Evolutionary conservation across 2,329 filamentous ascomycete species (phyloP).

Genomic region (Thielaviopsis ethacetica): DNA sequence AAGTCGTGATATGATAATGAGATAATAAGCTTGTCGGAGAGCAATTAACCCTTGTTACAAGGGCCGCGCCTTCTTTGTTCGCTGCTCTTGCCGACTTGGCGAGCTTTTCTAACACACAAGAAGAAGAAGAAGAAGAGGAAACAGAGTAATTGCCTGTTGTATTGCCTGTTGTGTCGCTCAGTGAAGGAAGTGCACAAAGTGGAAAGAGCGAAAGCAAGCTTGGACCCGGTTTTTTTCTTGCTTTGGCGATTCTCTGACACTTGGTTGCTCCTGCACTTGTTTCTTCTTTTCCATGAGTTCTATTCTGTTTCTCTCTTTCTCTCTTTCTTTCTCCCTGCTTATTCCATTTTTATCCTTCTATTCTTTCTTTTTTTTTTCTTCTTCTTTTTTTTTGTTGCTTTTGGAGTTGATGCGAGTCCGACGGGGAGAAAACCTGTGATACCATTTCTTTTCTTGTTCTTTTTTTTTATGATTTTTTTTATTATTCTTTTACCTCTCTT

Average conservation of each 20-base stretch:
- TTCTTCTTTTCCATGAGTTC: conserved; percentile 13
- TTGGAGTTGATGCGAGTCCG: not conserved
- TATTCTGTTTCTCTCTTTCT: conserved; percentile 12
- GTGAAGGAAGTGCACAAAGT: conserved; percentile 12
- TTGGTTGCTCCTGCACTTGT: not conserved
- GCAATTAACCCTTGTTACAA: too few species aligned
- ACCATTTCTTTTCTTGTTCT: conserved; percentile 1
- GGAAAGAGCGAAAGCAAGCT: not conserved
- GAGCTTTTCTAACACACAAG: too few species aligned
- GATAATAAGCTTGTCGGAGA: too few species aligned
- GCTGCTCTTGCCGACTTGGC: too few species aligned
- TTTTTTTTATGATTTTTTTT: conserved; percentile 10
- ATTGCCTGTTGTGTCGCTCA: not conserved
- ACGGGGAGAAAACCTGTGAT: not conserved
- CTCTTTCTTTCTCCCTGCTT: not conserved
- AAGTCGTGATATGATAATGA: too few species aligned
- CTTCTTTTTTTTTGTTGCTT: not conserved
- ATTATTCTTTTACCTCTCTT: conserved; percentile 8
- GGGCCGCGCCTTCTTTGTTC: too few species aligned
- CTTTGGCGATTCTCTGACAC: conserved; percentile 1
- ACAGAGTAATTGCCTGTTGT: too few species aligned
- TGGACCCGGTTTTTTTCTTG: not conserved
- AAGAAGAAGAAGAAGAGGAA: too few species aligned
- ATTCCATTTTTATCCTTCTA: not conserved
- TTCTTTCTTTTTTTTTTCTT: conserved; percentile 1